These are phyloP conservation scores for Cynara cardunculus DNA, from an alignment of 129 eudicot genomes.

Conservation along the genomic window DNA sequence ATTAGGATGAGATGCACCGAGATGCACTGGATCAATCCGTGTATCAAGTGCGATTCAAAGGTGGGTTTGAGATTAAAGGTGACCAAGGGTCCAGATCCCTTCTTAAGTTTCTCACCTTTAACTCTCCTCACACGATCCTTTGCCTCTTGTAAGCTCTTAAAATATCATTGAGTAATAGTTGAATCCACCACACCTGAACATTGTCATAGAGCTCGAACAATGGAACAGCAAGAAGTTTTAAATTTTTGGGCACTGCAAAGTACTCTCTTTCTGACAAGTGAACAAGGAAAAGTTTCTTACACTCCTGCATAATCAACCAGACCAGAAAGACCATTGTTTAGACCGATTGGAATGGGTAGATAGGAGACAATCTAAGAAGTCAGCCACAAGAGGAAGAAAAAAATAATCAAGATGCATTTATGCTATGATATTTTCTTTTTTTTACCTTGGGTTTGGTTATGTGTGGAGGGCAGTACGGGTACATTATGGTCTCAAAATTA, in stretches of 20 bases:
- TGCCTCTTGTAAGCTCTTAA: no score
- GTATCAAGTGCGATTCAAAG: no score
- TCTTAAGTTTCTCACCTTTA: no score
- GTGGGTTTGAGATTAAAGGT: no score
- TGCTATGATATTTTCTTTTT: neutral
- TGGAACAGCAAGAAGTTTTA: slow-evolving; percentile 68
- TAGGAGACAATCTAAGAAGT: neutral
- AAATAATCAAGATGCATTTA: neutral
- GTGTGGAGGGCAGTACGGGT: slow-evolving; percentile 91
- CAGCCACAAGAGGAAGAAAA: neutral
- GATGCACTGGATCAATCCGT: no score
- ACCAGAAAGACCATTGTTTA: neutral
- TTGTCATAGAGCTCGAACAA: slow-evolving; percentile 66
- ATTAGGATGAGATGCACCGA: no score
- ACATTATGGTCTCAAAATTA: slow-evolving; percentile 73
- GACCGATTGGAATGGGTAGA: neutral
- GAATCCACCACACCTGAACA: slow-evolving; percentile 55
- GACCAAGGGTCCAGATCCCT: no score
- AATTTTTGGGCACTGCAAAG: slow-evolving; percentile 83
- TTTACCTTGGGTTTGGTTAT: slow-evolving; percentile 81
- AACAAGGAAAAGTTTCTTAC: slow-evolving; percentile 80
- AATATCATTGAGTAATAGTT: neutral
- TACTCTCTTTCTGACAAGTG: slow-evolving; percentile 70
- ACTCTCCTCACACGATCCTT: no score
- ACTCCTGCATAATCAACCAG: slow-evolving; percentile 49